Conservation (phyloP, 2,329 filamentous ascomycete species). For the Kalmusia sp. region DNA sequence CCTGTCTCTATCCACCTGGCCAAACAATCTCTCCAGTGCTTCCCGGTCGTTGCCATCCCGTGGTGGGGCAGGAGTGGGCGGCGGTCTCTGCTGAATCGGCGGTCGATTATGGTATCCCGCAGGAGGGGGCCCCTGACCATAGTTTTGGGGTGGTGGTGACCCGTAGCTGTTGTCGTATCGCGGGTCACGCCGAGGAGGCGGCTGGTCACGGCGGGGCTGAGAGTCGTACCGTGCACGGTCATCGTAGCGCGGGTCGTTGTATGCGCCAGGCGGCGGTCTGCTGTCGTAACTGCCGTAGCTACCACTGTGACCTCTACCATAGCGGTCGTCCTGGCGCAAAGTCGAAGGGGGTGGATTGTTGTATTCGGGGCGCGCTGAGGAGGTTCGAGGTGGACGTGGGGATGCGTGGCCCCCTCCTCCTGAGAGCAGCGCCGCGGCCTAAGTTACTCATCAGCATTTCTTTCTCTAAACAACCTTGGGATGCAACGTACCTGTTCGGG, state of each 20-base stretch:
- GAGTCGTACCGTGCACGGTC: constrained; percentile 31
- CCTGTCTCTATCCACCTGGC: constrained; percentile 85
- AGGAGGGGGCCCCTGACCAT: constrained; percentile 61
- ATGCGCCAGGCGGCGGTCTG: constrained; percentile 48
- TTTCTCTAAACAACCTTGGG: background rate
- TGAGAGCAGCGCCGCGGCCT: constrained; percentile 54
- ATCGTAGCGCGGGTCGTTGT: constrained; percentile 34
- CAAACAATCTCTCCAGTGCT: constrained; percentile 81
- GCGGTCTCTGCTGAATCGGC: constrained; percentile 58
- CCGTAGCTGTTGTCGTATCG: constrained; percentile 50
- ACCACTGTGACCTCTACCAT: constrained; percentile 36
- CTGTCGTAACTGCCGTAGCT: constrained; percentile 33
- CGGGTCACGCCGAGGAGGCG: constrained; percentile 27
- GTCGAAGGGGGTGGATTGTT: constrained; percentile 53
- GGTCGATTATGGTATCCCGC: constrained; percentile 72
- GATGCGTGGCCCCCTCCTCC: constrained; percentile 20
- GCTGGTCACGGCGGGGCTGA: constrained; percentile 22
- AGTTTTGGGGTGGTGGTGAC: constrained; percentile 56
- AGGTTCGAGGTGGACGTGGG: constrained; percentile 41
- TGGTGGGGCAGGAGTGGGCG: constrained; percentile 57
- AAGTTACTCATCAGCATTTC: constrained; percentile 11
- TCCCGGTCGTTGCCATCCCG: constrained; percentile 71
- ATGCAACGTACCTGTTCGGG: constrained; percentile 67
- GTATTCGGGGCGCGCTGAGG: constrained; percentile 47
- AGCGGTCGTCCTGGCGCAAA: constrained; percentile 40